phyloP scores from a whole-genome alignment of 2,329 filamentous ascomycete species.

The Cytospora schulzeri region DNA sequence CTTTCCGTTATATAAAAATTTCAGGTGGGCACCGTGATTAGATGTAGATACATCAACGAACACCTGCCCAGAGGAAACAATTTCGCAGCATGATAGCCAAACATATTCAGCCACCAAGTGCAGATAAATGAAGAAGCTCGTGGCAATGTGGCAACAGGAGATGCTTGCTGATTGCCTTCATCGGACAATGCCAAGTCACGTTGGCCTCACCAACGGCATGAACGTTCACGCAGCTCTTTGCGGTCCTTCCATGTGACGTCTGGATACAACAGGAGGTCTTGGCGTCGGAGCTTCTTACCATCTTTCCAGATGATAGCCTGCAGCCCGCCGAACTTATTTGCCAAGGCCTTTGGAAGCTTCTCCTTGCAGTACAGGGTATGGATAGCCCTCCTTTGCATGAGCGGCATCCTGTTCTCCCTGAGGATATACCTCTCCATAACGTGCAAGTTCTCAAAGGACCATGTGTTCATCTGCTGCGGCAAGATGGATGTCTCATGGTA shows the following conservation, averaged over 20 bases:
- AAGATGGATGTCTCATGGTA: slow-evolving; percentile 40
- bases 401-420: slow-evolving; percentile 36
- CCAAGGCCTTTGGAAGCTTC: slow-evolving; percentile 33
- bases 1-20: background rate
- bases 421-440: slow-evolving; percentile 41
- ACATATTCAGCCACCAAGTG: background rate
- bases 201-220: slow-evolving; percentile 22
- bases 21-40: background rate
- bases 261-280: slow-evolving; percentile 23
- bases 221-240: slow-evolving; percentile 18
- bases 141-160: background rate
- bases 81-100: too few relatives aligned
- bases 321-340: slow-evolving; percentile 36
- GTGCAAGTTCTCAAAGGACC: slow-evolving; percentile 37
- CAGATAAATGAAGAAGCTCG: too few relatives aligned
- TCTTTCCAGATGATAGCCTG: slow-evolving; percentile 33
- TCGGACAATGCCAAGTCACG: background rate
- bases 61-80: too few relatives aligned
- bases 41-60: background rate
- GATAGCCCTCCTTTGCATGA: slow-evolving; percentile 37
- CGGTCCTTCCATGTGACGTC: slow-evolving; percentile 25
- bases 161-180: background rate
- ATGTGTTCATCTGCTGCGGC: slow-evolving; percentile 39
- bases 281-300: slow-evolving; percentile 27
- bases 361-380: slow-evolving; percentile 34